Evolutionary conservation across 2,329 filamentous ascomycete genomes (phyloP), one percentile per base, ranked within the genome.

Genomic region (Diplodia seriata): DNA sequence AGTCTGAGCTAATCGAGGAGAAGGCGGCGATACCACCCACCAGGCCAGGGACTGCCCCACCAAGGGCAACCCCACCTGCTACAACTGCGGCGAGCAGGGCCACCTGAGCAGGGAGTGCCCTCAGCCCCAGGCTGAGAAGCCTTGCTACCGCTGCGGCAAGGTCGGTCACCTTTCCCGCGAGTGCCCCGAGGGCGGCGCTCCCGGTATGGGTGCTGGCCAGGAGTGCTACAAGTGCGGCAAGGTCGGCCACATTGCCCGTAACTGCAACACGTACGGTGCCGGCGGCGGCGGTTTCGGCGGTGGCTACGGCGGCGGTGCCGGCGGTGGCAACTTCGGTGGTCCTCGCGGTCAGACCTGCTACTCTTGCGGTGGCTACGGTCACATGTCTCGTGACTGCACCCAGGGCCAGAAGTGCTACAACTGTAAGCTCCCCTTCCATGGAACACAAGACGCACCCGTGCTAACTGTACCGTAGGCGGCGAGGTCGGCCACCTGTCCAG

Each of bases 341-440:
- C 86, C 72, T 67, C 80, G 83, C 69, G 86, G 88, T 76, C 78
- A 77, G 67, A 97, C 93, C 75, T 98, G 95, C 90, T 99, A 97
- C 87, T 97, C 93, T 54, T 98, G 95, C 84, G 95, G 95, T 75
- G 95, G 95, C 73, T 94, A 93, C 79, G 94, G 94, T 77, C 95
- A 99, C 86, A 94, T 97, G 91, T 94, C 92, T 79, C 91, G 94
- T 86, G 95, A 98, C 84, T 99, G 95, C 84, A 96, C 94, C 76
- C 96, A 98, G 82, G 95, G 95, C 77, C 94, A 96, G 86, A 98
- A 98, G 87, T 99, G 95, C 90, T 99, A 98, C 90, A 97, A 97
- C 89, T 98, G 95, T 89, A 78, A 78, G 86, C 78, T 62, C 55
- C 40, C 54, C 68, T 61, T 63, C 49, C 61, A 50, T 26, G 11